Evolutionary conservation across 2,329 filamentous ascomycete species (phyloP), one percentile per base, ranked within the genome.

Genomic region (Ophiosphaerella korrae): DNA sequence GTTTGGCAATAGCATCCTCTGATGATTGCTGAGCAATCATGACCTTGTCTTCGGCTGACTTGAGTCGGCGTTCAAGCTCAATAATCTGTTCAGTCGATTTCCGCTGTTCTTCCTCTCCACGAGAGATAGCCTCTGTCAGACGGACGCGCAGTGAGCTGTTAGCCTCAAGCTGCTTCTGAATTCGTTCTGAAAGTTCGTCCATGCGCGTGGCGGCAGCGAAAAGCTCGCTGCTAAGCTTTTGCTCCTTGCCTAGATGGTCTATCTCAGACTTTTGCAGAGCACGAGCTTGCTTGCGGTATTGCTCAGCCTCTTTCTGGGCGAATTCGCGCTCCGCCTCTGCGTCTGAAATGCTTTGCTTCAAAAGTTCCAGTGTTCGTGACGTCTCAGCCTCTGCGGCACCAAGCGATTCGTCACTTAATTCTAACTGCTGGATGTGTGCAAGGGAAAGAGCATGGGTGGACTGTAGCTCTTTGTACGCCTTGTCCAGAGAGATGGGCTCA

Each of bases 41-140:
- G 18, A 99, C 84, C 63, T 88, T 85, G 54, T 97, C 92, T 71
- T 97, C 94, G 43, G 97, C 84, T 13, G 79, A 76, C 64, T 89
- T 90, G 49, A 99, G 86, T 50, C 87, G 88, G 55, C 83, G 83
- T 71, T 97, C 92, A 71, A 97, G 84, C 47, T 86, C 82, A 49
- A 90, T 90, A 70, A 99, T 96, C 64, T 90, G 88, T 45, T 85
- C 82, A 12, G 89, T 89, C 55, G 92, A 95, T 52, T 86, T 78
- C 66, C 87, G 87, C 71, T 96, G 92, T 63, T 94, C 90, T 29
- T 82, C 81, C 65, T 97, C 93, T 50, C 93, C 92, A 57, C 91
- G 89, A 45, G 85, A 80, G 33, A 97, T 89, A 1, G 92, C 91
- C 16, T 89, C 84, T 6, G 87, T 80, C 2, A 99, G 85, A 36